Percentiles rank a stretch among this genome's conserved stretches.
Evolutionary conservation across 208 protist species (phyloP).

Genomic region (Trypanosoma rangeli): DNA sequence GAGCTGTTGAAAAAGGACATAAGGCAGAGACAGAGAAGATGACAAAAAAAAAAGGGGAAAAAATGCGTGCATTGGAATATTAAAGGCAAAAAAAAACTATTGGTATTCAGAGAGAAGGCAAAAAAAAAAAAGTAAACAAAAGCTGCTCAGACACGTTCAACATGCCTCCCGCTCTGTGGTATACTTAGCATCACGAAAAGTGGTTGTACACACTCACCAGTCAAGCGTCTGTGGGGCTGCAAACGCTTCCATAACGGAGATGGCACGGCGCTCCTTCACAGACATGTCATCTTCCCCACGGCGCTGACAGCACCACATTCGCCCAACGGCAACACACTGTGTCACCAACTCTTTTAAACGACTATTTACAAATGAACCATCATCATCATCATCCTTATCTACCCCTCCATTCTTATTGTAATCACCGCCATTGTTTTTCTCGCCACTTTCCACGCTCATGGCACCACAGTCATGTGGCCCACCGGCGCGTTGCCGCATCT

Average conservation of each 20-base stretch:
- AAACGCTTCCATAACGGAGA: slow-evolving; percentile 36
- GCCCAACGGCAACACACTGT: slow-evolving; percentile 38
- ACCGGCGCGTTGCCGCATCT: slow-evolving; percentile 3
- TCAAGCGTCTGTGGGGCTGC: slow-evolving; percentile 46
- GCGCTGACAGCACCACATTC: slow-evolving; percentile 26
- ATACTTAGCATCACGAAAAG: not conserved
- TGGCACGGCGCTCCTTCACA: slow-evolving; percentile 18
- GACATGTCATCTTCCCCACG: not conserved
- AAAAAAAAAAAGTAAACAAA: not conserved
- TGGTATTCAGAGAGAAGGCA: not conserved
- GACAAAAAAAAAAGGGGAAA: not conserved
- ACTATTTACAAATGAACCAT: slow-evolving; percentile 55
- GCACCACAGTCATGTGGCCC: not conserved
- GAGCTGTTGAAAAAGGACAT: no score
- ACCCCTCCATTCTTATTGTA: slow-evolving; percentile 1
- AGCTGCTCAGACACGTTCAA: not conserved
- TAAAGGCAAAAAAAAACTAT: not conserved
- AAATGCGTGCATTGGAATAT: not conserved
- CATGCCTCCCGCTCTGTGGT: not conserved
- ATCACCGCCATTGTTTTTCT: not conserved
- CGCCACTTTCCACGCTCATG: not conserved
- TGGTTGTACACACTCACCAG: slow-evolving; percentile 35
- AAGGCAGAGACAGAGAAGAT: no score
- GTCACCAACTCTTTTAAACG: slow-evolving; percentile 46
- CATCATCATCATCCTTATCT: slow-evolving; percentile 28